Evolutionary conservation across 2,329 filamentous ascomycete genomes (phyloP), one percentile per base, ranked within the genome.

Genomic region (Hymenoscyphus occultus): DNA sequence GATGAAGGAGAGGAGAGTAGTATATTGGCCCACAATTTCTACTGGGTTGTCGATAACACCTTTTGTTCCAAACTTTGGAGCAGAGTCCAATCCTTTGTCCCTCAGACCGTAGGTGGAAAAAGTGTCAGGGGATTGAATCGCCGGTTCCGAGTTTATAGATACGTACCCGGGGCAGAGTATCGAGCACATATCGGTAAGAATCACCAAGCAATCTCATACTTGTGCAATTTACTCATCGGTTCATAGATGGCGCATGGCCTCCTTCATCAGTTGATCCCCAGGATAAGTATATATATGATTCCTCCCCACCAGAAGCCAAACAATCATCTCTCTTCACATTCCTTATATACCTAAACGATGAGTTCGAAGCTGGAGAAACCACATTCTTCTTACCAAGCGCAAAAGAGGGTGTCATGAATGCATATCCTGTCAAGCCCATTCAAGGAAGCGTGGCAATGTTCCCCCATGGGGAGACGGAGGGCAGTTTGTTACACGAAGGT

Each of bases 131-230:
- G 89, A 0, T 78, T 91, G 63, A 91, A 91, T 71, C 80, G 89
- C 1, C 83, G 89, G 5, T 91, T 91, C 77, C 82, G 89, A 19
- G 87, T 91, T 0, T 91, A 91, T 68, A 81, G 89, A 71, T 91
- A 91, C 65, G 87, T 91, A 0, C 88, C 88, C 1, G 88, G 88
- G 0, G 89, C 89, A 0, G 89, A 91, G 73, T 91, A 91, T 71
- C 80, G 89, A 7, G 86, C 84, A 65, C 89, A 91, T 69, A 90
- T 91, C 65, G 81, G 74, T 74, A 65, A 67, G 70, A 51, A 35
- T 57, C 54, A 13, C 16, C 6, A 32, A 32, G 13, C 42, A 9
- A 48, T n/a, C 10, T n/a, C n/a, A 48, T 48, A 19, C 40, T n/a
- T 48, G 5, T 4, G 13, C 42, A 10, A 48, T 22, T 19, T 19